Conservation (phyloP, 2,329 filamentous ascomycete species). For the Aspergillus uvarum region DNA sequence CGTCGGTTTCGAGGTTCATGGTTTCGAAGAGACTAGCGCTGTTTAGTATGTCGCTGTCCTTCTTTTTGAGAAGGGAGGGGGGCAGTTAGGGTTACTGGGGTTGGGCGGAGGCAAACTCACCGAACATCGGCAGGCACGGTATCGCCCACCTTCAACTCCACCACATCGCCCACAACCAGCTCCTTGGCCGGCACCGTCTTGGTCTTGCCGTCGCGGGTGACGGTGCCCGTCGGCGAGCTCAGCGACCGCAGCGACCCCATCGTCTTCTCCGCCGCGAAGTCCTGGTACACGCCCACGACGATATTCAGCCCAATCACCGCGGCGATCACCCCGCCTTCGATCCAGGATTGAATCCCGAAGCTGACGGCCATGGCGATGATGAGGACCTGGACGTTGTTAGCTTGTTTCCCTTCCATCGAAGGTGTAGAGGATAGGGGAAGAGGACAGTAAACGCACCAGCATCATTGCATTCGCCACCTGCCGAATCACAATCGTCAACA, state of each 20-base stretch:
- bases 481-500: slow-evolving; percentile 66
- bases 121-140: slow-evolving; percentile 62
- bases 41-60: slow-evolving; percentile 3
- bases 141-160: slow-evolving; percentile 57
- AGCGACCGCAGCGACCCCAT: slow-evolving; percentile 59
- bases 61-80: no score
- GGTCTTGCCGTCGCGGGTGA: slow-evolving; percentile 58
- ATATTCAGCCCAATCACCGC: slow-evolving; percentile 61
- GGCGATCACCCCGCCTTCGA: slow-evolving; percentile 60
- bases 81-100: no score
- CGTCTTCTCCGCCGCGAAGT: slow-evolving; percentile 62
- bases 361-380: slow-evolving; percentile 71
- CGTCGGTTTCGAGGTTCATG: slow-evolving; percentile 75
- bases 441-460: slow-evolving; percentile 48
- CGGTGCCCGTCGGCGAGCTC: slow-evolving; percentile 58
- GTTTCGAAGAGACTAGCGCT: slow-evolving; percentile 49
- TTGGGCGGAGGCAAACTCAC: slow-evolving; percentile 32
- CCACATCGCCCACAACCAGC: slow-evolving; percentile 64
- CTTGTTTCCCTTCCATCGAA: no score
- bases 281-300: slow-evolving; percentile 60
- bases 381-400: slow-evolving; percentile 57
- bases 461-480: slow-evolving; percentile 71
- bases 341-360: slow-evolving; percentile 57
- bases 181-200: slow-evolving; percentile 56
- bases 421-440: neutral